Evolutionary conservation across 495 filamentous ascomycete genomes (phyloP), one percentile per base, ranked within the genome.

Genomic region (Penicillium manginii): DNA sequence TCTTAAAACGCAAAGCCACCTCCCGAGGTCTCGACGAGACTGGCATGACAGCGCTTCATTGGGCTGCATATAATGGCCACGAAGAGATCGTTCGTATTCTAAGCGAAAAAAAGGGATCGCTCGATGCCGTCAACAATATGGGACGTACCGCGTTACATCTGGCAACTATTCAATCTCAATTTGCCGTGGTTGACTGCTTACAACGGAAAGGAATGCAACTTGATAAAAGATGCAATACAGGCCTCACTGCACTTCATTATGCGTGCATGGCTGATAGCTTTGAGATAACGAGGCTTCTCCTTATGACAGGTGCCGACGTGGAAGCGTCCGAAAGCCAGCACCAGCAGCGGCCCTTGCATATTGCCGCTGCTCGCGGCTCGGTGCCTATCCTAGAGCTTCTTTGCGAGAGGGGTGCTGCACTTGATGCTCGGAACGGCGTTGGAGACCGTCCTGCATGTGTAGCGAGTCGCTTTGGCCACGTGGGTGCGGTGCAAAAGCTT

Each of bases 11-110:
- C 42, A 77, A 70, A 55, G 74, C 78, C 1, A 73, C 67, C 11
- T 40, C 55, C 7, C 62, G 67, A 50, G 60, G 57, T 31, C 53
- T 60, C 8, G 74, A 71, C 50, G 74, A 81, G 47, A 68, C 62
- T 17, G 71, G 69, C 1, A 80, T 77, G 76, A 78, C 76, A 5
- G 74, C 77, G 0, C 54, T 83, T 14, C 78, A 81, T 42, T 78
- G 74, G 77, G 79, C 76, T 42, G 65, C 72, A 0, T 72, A 65
- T 50, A 79, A 78, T 50, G 75, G 77, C 0, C 78, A 81, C 52
- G 64, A 70, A 18, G 69, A 79, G 26, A 62, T 76, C 14, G 73
- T 78, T 3, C 60, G 73, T 12, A 46, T 75, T 2, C 67, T 79
- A 14, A 62, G 70, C 39, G 61, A 67, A 26, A 72, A 66, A 43